phyloP scores from a whole-genome alignment of 31 red algal genomes.

The Porphyra umbilicalis region DNA sequence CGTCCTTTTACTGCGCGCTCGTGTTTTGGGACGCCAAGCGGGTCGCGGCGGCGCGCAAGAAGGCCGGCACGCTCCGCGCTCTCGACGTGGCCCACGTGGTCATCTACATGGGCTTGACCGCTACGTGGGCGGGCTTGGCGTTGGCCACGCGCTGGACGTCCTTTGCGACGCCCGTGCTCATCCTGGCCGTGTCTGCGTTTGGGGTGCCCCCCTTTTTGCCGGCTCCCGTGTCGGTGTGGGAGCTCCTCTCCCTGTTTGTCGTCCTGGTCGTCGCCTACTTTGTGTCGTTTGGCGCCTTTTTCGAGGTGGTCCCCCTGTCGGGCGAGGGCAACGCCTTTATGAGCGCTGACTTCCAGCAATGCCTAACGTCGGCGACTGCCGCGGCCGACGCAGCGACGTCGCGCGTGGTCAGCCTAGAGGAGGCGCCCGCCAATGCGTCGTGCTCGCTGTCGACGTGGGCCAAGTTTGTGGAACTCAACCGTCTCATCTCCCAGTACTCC shows the following conservation, averaged over 20 bases:
- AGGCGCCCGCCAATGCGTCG: background rate
- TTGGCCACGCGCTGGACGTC: constrained; percentile 77
- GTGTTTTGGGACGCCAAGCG: constrained; percentile 59
- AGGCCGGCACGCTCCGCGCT: background rate
- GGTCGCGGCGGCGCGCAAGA: constrained; percentile 13
- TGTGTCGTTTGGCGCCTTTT: constrained; percentile 58
- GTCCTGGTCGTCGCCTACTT: constrained; percentile 41
- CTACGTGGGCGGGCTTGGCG: constrained; percentile 41
- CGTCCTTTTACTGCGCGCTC: constrained; percentile 51
- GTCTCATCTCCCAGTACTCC: constrained; percentile 53
- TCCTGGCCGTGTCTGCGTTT: constrained; percentile 53
- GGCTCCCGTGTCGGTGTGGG: constrained; percentile 34
- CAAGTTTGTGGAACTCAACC: constrained; percentile 65
- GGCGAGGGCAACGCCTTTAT: constrained; percentile 81
- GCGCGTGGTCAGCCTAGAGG: no score
- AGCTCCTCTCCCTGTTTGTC: constrained; percentile 40
- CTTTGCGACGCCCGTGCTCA: constrained; percentile 72
- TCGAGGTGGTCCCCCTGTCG: constrained; percentile 29
- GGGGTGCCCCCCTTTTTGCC: constrained; percentile 38
- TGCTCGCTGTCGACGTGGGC: constrained; percentile 33
- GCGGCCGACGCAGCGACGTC: background rate
- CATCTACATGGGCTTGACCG: constrained; percentile 33
- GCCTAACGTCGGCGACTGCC: constrained; percentile 14
- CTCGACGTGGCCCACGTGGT: constrained; percentile 12
- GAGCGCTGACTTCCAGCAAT: constrained; percentile 40